These are phyloP conservation scores for Mycena crocata DNA, from an alignment of 768 basidiomycete genomes.

Conservation along the genomic window DNA sequence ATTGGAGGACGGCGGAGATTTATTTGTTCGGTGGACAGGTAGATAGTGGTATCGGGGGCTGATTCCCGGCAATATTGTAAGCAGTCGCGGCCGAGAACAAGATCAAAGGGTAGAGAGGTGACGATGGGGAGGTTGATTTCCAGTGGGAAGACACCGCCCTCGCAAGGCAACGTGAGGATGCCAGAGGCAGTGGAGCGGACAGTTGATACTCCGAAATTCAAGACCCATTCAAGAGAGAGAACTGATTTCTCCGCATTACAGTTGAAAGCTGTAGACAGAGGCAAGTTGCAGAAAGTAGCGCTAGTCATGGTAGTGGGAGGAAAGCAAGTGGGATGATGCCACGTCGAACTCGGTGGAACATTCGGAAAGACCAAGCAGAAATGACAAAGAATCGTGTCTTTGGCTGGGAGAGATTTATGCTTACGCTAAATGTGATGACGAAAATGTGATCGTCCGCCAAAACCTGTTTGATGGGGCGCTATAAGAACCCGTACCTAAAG, in stretches of 20 bases:
- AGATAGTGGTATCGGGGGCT: background rate
- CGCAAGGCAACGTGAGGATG: background rate
- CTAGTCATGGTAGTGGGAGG: background rate
- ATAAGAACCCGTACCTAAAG: slow-evolving; percentile 16
- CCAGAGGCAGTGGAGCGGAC: background rate
- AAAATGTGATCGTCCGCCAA: slow-evolving; percentile 14
- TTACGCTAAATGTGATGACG: background rate
- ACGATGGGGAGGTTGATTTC: background rate
- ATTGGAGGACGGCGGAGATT: background rate
- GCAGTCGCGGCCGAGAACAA: slow-evolving; percentile 21
- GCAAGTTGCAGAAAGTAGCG: background rate
- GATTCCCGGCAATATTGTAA: slow-evolving; percentile 12
- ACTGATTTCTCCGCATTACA: background rate
- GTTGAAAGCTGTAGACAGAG: background rate
- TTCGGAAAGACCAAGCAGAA: background rate
- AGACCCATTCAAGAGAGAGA: slow-evolving; percentile 2
- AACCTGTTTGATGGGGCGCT: too few species aligned
- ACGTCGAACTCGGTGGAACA: background rate
- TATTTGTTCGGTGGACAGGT: background rate
- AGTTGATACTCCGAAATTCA: background rate
- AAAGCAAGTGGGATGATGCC: background rate
- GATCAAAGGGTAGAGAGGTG: slow-evolving; percentile 4
- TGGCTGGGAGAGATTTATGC: too few species aligned
- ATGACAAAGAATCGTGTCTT: background rate
- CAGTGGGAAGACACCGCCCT: background rate